These are phyloP conservation scores for Rhytidhysteron rufulum DNA, from an alignment of 2,329 filamentous ascomycete species.

Conservation along the genomic window DNA sequence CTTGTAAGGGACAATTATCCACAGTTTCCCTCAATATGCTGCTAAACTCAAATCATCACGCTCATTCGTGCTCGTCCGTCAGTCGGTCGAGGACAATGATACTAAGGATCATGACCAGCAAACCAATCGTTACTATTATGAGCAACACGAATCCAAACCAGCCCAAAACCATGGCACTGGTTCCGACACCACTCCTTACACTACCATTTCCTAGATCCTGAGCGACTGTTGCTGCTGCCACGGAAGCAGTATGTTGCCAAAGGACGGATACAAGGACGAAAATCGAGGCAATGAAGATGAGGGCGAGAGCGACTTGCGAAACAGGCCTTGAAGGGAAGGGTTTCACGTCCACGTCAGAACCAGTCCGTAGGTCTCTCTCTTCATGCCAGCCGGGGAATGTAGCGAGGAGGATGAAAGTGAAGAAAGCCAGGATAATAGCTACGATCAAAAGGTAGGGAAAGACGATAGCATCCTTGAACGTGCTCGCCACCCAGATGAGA, in stretches of 20 bases:
- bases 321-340: slow-evolving; percentile 90
- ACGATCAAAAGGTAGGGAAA: slow-evolving; percentile 99
- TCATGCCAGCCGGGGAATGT: slow-evolving; percentile 98
- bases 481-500: slow-evolving; percentile 91
- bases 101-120: slow-evolving; percentile 95
- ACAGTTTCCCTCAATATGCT: neutral
- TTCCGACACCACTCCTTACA: slow-evolving; percentile 83
- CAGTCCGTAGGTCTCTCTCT: slow-evolving; percentile 69
- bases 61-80: slow-evolving; percentile 34
- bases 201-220: slow-evolving; percentile 90
- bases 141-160: slow-evolving; percentile 95
- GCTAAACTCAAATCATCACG: neutral
- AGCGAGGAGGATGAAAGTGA: slow-evolving; percentile 89
- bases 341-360: slow-evolving; percentile 85
- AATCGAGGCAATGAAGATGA: slow-evolving; percentile 72
- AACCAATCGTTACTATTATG: slow-evolving; percentile 90
- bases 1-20: neutral
- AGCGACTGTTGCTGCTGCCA: slow-evolving; percentile 88
- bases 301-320: slow-evolving; percentile 85
- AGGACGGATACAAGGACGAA: slow-evolving; percentile 66
- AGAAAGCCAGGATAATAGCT: slow-evolving; percentile 93
- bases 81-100: slow-evolving; percentile 71
- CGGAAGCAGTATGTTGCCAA: slow-evolving; percentile 95
- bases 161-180: slow-evolving; percentile 90
- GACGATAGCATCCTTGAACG: slow-evolving; percentile 98